A percentile compares a stretch with the other conserved stretches of the same genome.
phyloP scores from a whole-genome alignment of 2,329 filamentous ascomycete genomes.

The Talaromyces verruculosus region DNA sequence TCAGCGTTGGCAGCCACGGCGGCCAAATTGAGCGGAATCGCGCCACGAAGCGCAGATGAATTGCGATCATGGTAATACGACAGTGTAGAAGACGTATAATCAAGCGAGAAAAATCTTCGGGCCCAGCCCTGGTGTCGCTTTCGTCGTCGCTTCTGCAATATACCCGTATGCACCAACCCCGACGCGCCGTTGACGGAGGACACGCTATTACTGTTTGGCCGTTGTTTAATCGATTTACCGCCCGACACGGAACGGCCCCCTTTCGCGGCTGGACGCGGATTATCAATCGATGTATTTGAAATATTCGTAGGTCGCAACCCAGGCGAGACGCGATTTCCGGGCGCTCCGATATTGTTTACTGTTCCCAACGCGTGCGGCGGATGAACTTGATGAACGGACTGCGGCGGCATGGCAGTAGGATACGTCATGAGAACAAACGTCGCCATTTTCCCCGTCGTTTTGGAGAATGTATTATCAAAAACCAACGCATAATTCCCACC shows the following conservation, averaged over 20 bases:
- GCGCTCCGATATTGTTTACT: conserved; percentile 29
- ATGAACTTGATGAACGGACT: conserved; percentile 48
- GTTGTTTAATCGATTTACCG: conserved; percentile 27
- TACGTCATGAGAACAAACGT: conserved; percentile 95
- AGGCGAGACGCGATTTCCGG: conserved; percentile 28
- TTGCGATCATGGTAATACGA: conserved; percentile 96
- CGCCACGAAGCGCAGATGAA: conserved; percentile 85
- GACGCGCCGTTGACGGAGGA: conserved; percentile 29
- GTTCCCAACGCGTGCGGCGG: conserved; percentile 56
- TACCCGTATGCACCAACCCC: conserved; percentile 73
- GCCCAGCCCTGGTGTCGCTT: conserved; percentile 95
- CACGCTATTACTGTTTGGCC: conserved; percentile 27
- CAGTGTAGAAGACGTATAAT: conserved; percentile 88
- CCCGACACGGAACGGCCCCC: conserved; percentile 24
- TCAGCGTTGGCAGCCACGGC: conserved; percentile 87
- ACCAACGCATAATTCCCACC: conserved; percentile 94
- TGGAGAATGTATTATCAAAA: conserved; percentile 98
- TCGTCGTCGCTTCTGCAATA: conserved; percentile 82
- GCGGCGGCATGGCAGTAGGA: conserved; percentile 64
- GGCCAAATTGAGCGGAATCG: conserved; percentile 86
- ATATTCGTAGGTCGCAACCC: conserved; percentile 39
- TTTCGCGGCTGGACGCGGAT: conserved; percentile 36
- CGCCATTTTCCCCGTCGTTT: conserved; percentile 88
- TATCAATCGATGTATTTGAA: conserved; percentile 51
- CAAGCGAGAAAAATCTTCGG: conserved; percentile 89